Conservation (phyloP, 441 rosid species). For the Isatis lusitanica region DNA sequence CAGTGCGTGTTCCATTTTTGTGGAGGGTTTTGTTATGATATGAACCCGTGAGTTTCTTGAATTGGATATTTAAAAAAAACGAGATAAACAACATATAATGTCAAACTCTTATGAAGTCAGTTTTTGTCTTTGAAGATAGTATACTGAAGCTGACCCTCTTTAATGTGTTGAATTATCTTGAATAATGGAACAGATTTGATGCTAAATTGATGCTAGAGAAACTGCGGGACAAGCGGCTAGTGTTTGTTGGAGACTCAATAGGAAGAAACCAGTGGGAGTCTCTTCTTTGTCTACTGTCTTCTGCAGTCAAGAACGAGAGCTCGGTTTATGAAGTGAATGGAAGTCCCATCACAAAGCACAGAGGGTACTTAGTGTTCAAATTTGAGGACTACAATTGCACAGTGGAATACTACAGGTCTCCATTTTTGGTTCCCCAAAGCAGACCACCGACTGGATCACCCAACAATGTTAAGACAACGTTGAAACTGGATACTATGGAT, state of each 20-base stretch:
- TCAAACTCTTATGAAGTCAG: background rate
- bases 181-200: conserved; percentile 55
- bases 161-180: background rate
- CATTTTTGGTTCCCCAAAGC: conserved; percentile 69
- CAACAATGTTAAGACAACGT: conserved; percentile 48
- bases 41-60: conserved; percentile 25
- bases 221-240: conserved; percentile 61
- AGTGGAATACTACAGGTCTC: conserved; percentile 86
- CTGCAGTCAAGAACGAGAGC: conserved; percentile 57
- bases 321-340: conserved; percentile 77
- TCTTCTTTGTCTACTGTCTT: conserved; percentile 78
- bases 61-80: background rate
- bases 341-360: conserved; percentile 86
- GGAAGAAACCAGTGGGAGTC: conserved; percentile 99
- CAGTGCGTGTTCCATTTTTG: background rate
- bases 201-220: conserved; percentile 70
- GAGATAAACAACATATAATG: background rate
- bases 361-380: conserved; percentile 68
- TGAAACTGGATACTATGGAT: conserved; percentile 66
- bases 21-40: background rate
- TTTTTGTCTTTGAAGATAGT: background rate
- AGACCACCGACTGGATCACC: conserved; percentile 64
- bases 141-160: background rate
- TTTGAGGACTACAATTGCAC: conserved; percentile 84
- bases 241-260: conserved; percentile 89